phyloP scores from a whole-genome alignment of 208 protist genomes.

The Leishmania guyanensis region DNA sequence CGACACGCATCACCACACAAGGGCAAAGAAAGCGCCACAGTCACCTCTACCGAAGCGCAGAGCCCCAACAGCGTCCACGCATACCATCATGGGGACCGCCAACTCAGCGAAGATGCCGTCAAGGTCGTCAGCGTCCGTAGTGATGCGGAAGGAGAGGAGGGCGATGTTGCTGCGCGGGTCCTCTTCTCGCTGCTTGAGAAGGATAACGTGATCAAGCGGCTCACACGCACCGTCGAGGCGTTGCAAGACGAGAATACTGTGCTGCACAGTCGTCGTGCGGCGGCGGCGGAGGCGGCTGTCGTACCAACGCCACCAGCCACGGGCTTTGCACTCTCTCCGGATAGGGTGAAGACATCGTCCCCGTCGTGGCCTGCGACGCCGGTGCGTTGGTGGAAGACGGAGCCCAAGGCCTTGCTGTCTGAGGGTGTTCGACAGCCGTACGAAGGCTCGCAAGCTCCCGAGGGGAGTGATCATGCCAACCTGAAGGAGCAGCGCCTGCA shows the following conservation, averaged over 20 bases:
- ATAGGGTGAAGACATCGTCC: slow-evolving; percentile 6
- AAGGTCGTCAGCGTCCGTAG: background rate
- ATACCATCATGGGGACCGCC: background rate
- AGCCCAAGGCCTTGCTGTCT: background rate
- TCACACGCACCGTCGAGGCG: slow-evolving; percentile 10
- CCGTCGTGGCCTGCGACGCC: slow-evolving; percentile 27
- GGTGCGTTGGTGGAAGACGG: slow-evolving; percentile 28
- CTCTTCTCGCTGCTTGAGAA: slow-evolving; percentile 35
- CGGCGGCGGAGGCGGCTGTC: background rate
- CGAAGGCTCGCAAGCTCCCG: background rate
- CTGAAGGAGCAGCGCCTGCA: background rate
- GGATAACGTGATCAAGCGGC: slow-evolving; percentile 25
- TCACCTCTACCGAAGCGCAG: background rate
- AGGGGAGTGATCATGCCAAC: background rate
- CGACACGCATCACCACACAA: background rate
- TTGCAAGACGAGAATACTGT: slow-evolving; percentile 11
- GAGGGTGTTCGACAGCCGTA: background rate
- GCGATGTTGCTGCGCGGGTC: slow-evolving; percentile 27
- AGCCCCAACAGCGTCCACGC: background rate
- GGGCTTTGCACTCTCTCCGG: background rate
- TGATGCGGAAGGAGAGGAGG: slow-evolving; percentile 12
- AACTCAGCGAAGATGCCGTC: background rate
- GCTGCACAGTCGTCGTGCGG: slow-evolving; percentile 10
- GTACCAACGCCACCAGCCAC: background rate
- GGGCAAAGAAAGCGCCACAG: background rate